Conservation (phyloP, 371 early-diverging fungal species). For the Cladochytrium tenue region DNA sequence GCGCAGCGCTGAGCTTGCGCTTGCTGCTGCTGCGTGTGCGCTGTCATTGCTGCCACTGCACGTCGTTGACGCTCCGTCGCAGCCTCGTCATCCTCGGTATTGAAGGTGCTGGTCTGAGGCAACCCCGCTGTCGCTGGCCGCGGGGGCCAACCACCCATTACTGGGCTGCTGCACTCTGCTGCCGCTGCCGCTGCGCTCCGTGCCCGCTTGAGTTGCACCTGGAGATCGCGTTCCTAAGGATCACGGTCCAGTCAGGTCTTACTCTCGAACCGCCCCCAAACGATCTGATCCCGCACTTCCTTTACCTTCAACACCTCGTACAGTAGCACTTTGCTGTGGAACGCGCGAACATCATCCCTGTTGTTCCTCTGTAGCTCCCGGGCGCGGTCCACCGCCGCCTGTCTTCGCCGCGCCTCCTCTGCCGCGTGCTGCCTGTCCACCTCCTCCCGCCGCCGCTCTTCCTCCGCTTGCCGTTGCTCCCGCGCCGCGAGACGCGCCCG, state of each 20-base stretch:
- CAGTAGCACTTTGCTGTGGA: constrained; percentile 39
- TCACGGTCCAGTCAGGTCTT: background rate
- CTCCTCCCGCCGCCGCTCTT: constrained; percentile 27
- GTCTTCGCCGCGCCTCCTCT: constrained; percentile 32
- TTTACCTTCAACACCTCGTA: constrained; percentile 32
- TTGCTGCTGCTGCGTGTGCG: constrained; percentile 6
- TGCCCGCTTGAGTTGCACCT: background rate
- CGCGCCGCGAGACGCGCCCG: constrained; percentile 28
- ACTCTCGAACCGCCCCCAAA: background rate
- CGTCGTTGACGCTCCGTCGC: too few species aligned
- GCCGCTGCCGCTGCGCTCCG: background rate
- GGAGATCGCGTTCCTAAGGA: constrained; percentile 18
- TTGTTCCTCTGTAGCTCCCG: constrained; percentile 40
- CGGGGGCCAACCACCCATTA: background rate
- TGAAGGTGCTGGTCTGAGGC: too few species aligned
- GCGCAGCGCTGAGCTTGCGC: background rate
- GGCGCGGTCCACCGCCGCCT: constrained; percentile 36
- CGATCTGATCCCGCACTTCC: background rate
- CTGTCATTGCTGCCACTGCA: constrained; percentile 8
- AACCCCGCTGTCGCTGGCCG: background rate
- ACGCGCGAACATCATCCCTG: constrained; percentile 42
- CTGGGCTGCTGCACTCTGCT: background rate
- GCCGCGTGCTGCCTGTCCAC: constrained; percentile 28
- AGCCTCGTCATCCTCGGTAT: too few species aligned
- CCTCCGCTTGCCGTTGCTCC: constrained; percentile 23